A percentile compares a stretch with the other conserved stretches of the same genome.
Conservation (phyloP, 129 eudicot genomes). For the Pseudognaphalium luteoalbum region DNA sequence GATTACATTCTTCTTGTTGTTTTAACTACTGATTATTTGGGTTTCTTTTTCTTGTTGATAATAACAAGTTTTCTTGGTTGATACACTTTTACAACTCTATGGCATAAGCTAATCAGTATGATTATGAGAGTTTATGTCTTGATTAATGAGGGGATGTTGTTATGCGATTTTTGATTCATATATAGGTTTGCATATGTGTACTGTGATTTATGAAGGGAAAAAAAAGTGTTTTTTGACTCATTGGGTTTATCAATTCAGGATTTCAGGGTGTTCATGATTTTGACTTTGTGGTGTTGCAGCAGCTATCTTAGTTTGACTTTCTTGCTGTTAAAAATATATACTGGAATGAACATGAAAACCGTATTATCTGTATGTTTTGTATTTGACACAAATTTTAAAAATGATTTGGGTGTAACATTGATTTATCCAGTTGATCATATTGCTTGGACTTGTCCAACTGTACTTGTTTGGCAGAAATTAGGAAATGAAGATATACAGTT, state of each 20-base stretch:
- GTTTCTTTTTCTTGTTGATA: background rate
- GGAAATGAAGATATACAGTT: background rate
- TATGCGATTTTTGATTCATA: too few relatives aligned
- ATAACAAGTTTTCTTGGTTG: background rate
- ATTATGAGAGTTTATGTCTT: too few relatives aligned
- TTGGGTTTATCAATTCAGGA: conserved; percentile 4
- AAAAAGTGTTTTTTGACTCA: background rate
- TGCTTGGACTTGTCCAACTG: background rate
- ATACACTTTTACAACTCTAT: too few relatives aligned
- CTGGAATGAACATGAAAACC: background rate
- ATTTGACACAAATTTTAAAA: background rate
- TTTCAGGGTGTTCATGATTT: conserved; percentile 9
- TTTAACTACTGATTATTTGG: conserved; percentile 6
- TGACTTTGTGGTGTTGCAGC: conserved; percentile 1
- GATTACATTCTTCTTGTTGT: background rate
- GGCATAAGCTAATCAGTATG: too few relatives aligned
- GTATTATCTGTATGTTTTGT: too few relatives aligned
- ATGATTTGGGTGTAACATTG: background rate
- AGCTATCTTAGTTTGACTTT: background rate
- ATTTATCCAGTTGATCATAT: background rate
- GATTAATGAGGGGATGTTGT: too few relatives aligned
- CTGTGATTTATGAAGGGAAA: background rate
- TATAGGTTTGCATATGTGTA: too few relatives aligned
- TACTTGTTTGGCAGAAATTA: background rate
- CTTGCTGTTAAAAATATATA: background rate